phyloP scores from a whole-genome alignment of 129 eudicot species.

The Calendula officinalis region DNA sequence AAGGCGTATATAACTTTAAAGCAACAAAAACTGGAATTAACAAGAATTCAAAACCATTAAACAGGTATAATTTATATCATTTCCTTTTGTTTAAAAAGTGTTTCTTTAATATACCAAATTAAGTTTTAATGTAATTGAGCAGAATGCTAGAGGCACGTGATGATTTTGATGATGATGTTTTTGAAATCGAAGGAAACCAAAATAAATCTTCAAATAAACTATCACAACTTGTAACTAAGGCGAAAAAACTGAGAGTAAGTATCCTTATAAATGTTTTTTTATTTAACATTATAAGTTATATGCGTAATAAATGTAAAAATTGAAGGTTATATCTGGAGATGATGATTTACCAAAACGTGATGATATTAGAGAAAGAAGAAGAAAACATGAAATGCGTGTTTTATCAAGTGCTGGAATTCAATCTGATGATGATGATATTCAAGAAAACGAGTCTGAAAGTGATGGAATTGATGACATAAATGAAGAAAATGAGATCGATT shows the following conservation, averaged over 20 bases:
- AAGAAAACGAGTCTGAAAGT: constrained; percentile 36
- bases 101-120: not conserved
- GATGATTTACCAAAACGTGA: constrained; percentile 90
- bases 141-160: constrained; percentile 78
- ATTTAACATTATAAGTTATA: not conserved
- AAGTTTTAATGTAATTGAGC: constrained; percentile 20
- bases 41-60: constrained; percentile 42
- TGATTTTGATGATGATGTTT: constrained; percentile 79
- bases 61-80: constrained; percentile 44
- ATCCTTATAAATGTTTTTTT: constrained; percentile 4
- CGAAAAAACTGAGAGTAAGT: constrained; percentile 53
- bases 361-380: constrained; percentile 91
- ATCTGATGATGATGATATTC: constrained; percentile 40
- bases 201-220: constrained; percentile 27
- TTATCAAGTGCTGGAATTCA: constrained; percentile 73
- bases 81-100: not conserved
- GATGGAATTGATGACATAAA: constrained; percentile 22
- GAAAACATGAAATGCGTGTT: constrained; percentile 80
- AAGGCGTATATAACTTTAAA: constrained; percentile 55
- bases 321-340: constrained; percentile 75
- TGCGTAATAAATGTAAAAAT: not conserved
- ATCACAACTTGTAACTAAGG: constrained; percentile 47
- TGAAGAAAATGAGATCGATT: constrained; percentile 45
- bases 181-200: constrained; percentile 16
- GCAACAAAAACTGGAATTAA: constrained; percentile 41